A percentile compares a stretch with the other conserved stretches of the same genome.
Conservation (phyloP, 2,329 filamentous ascomycete genomes). For the Penicillium sp. region DNA sequence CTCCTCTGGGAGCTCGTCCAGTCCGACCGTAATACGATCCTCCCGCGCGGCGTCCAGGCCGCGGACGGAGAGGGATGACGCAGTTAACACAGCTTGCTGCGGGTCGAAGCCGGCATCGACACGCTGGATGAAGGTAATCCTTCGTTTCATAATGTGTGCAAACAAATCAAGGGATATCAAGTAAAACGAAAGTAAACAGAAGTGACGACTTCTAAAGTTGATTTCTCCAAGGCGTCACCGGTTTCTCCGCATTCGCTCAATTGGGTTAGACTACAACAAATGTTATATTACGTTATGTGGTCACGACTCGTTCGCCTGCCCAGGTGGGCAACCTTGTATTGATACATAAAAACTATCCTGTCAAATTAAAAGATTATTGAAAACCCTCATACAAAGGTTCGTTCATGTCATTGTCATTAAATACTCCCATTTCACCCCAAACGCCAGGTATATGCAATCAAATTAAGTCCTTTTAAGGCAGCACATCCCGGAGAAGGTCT, state of each 20-base stretch:
- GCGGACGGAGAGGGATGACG: constrained; percentile 56
- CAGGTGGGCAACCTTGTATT: background rate
- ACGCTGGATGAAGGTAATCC: constrained; percentile 73
- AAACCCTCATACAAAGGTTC: background rate
- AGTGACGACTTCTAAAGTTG: background rate
- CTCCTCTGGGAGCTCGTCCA: constrained; percentile 71
- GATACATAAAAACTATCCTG: background rate
- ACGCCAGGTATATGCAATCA: constrained; percentile 28
- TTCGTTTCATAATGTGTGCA: constrained; percentile 38
- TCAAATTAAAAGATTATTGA: background rate
- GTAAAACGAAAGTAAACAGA: background rate
- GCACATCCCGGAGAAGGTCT: constrained; percentile 72
- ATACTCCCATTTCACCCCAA: constrained; percentile 25
- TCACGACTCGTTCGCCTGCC: background rate
- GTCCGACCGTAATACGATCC: constrained; percentile 71
- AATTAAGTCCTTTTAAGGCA: constrained; percentile 47
- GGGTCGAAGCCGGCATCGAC: constrained; percentile 66
- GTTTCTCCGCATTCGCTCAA: constrained; percentile 25
- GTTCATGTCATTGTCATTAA: constrained; percentile 21
- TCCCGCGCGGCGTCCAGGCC: constrained; percentile 70
- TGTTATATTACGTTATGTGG: constrained; percentile 1
- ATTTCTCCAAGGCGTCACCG: constrained; percentile 15
- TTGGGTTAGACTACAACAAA: constrained; percentile 16
- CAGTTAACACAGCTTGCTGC: constrained; percentile 58
- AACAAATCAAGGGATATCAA: background rate